These are phyloP conservation scores for Neurospora sp. DNA, from an alignment of 495 filamentous ascomycete species.

Conservation along the genomic window DNA sequence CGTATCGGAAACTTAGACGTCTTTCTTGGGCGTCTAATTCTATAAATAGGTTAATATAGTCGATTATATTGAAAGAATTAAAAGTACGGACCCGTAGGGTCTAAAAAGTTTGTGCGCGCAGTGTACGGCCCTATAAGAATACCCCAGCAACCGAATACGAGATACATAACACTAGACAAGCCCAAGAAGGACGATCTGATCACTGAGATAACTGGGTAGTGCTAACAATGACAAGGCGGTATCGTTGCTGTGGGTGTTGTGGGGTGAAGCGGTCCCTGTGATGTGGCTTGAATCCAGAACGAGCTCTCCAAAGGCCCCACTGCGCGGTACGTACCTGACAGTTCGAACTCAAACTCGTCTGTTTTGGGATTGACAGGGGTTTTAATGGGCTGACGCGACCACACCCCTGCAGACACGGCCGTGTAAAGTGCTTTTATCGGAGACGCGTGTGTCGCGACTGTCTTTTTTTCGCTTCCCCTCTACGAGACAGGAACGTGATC, in stretches of 20 bases:
- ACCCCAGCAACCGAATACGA: too few relatives aligned
- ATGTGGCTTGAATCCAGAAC: conserved; percentile 18
- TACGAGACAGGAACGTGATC: conserved; percentile 3
- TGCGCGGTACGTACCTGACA: conserved; percentile 12
- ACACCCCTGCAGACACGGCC: conserved; percentile 11
- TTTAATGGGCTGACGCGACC: conserved; percentile 11
- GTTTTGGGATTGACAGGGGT: conserved; percentile 5
- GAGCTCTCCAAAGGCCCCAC: conserved; percentile 7
- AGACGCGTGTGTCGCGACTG: conserved; percentile 14
- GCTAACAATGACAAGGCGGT: not conserved
- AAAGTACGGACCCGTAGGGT: too few relatives aligned
- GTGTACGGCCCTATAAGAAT: too few relatives aligned
- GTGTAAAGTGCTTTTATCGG: conserved; percentile 16
- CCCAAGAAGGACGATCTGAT: too few relatives aligned
- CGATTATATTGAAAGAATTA: too few relatives aligned
- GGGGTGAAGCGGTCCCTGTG: conserved; percentile 13
- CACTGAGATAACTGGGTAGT: too few relatives aligned
- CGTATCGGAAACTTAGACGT: too few relatives aligned
- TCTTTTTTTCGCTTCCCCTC: conserved; percentile 14
- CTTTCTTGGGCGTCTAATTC: too few relatives aligned
- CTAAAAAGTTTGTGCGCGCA: too few relatives aligned
- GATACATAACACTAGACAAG: too few relatives aligned
- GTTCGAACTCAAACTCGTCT: not conserved
- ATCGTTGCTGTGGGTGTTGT: conserved; percentile 8
- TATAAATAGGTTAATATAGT: too few relatives aligned